Evolutionary conservation across 257 asterid species (phyloP).

Genomic region (Leonotis leonurus): DNA sequence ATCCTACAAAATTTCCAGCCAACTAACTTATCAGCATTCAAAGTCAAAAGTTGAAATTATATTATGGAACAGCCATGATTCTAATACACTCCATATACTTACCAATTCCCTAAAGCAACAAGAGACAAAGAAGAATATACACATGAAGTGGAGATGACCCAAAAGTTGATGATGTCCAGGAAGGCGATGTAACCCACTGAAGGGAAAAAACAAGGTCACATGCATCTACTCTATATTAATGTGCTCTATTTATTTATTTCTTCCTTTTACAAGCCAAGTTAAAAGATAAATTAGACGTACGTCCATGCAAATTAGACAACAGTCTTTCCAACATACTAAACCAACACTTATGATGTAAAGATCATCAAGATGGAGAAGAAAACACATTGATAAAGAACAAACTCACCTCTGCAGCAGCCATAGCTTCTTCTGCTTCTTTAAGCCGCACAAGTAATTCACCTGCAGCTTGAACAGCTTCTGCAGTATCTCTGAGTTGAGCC

Average conservation of each 20-base stretch:
- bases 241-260: neutral
- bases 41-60: neutral
- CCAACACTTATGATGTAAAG: neutral
- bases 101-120: neutral
- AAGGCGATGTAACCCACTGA: neutral
- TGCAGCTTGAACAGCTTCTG: constrained; percentile 99
- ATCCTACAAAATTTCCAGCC: neutral
- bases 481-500: constrained; percentile 92
- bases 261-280: neutral
- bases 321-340: neutral
- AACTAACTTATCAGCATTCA: neutral
- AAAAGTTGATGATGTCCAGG: neutral
- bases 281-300: neutral
- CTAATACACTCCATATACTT: neutral
- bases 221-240: neutral
- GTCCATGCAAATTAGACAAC: neutral
- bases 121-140: constrained; percentile 1
- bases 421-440: constrained; percentile 84
- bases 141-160: neutral
- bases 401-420: constrained; percentile 77
- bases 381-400: constrained; percentile 3
- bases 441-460: constrained; percentile 94
- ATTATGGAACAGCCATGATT: neutral
- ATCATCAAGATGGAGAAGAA: constrained; percentile 4
- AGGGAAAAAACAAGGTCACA: neutral